Conservation (phyloP, 179 eudicot species). For the Carnegiea gigantea region DNA sequence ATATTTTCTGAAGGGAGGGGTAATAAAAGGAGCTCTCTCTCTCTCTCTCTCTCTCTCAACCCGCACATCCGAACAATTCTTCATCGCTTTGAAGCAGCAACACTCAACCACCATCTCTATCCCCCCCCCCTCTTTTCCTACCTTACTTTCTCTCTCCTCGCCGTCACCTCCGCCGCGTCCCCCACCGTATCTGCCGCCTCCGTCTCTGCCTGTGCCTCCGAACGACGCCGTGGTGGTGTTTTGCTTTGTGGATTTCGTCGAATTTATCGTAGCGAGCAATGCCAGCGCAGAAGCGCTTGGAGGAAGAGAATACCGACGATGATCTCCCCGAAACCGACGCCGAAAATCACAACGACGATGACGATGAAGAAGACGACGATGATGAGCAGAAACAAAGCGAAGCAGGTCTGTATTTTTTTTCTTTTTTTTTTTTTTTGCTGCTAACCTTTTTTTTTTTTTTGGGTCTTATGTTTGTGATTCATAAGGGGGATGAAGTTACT, state of each 20-base stretch:
- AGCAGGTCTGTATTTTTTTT: background rate
- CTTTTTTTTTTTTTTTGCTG: background rate
- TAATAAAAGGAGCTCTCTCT: background rate
- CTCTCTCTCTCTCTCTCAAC: background rate
- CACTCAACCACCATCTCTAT: constrained; percentile 26
- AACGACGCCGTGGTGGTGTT: background rate
- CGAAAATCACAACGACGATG: background rate
- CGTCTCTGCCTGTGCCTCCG: background rate
- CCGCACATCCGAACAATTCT: constrained; percentile 11
- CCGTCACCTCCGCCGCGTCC: background rate
- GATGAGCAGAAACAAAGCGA: background rate
- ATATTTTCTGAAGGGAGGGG: background rate
- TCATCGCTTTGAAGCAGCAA: constrained; percentile 11
- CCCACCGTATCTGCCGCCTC: background rate
- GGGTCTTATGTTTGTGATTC: background rate
- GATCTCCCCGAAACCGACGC: constrained; percentile 15
- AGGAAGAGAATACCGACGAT: constrained; percentile 9
- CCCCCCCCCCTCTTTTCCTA: background rate
- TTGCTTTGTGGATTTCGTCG: background rate
- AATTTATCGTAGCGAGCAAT: background rate
- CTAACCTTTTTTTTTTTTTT: background rate
- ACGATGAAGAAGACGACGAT: background rate
- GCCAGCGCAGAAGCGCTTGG: constrained; percentile 16
- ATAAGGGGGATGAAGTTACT: background rate
- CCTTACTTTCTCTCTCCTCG: constrained; percentile 15